Base-by-base conservation (phyloP, 2,329 filamentous ascomycete species). In the Chrysosphaeria jannelii region DNA sequence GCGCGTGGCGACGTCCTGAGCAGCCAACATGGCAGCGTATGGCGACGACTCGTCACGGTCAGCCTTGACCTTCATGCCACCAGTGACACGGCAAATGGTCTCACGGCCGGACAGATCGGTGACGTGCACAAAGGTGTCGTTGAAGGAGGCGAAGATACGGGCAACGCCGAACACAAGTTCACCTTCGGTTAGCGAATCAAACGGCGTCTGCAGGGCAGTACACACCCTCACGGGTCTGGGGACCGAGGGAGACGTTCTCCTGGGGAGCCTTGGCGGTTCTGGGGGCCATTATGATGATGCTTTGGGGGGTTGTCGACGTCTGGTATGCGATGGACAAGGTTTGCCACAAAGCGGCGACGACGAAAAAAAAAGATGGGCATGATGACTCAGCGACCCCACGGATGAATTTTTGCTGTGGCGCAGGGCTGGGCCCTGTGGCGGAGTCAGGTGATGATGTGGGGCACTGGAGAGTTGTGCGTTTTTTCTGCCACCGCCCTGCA, bases 1-100 rank as follows among this genome's bases (percentile, higher is more conserved):
- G 54, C 85, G 76, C 49, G 63, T 57, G 44, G 85, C 85, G 47
- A 89, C 78, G 51, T 90, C 79, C 65, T 97, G 85, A 37, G 85
- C 85, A 56, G 85, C 85, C 74, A 97, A 79, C 85, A 97, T 97
- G 57, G 85, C 85, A 45, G 85, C 85, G 65, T 97, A 97, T 43
- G 85, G 85, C 39, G 85, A 93, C 44, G 81, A 93, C 64, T 97
- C 85, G 59, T 97, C 85, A 65, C 85, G 81, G 48, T 97, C 79
- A 53, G 79, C 79, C 72, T 97, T 97, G 67, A 97, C 85, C 67
- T 97, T 97, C 85, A 97, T 97, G 48, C 88, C 88, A 60, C 88
- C 85, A 44, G 88, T 97, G 40, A 97, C 81, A 75, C 85, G 79
- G 67, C 67, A 75, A 61, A 97, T 91, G 57, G 88, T 97, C 72